Base-by-base conservation (phyloP, 169 alveolate genomes). In the Neospora caninum region DNA sequence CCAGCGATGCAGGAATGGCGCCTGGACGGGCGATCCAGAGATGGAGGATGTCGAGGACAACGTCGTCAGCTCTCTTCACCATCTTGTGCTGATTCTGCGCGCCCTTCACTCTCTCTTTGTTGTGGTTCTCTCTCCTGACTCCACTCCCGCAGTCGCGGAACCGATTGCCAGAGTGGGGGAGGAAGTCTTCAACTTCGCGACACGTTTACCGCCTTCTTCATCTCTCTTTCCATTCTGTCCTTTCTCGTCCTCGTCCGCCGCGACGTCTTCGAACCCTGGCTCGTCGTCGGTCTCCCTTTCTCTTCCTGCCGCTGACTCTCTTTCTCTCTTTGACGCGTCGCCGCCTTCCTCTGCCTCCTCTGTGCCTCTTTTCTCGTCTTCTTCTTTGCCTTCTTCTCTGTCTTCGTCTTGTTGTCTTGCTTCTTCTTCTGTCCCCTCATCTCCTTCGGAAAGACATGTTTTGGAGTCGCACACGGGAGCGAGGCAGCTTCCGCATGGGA, bases 31-130 rank as follows among this genome's bases (percentile, higher is more conserved):
- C 1, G 67, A 27, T 4, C 54, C 41, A 6, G 38, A 82, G 89
- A 82, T 6, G 89, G 41, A 42, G 67, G 29, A 64, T 64, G 89
- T 7, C 38, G 89, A 82, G 67, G 64, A 42, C 67, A 82, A 31
- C n/a, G 41, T 82, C 53, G 0, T 4, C 18, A 36, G 89, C 69
- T 10, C 64, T 18, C 67, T 82, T 6, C 69, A 82, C 38, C 64
- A 38, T 0, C 64, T 82, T 22, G 31, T 39, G 4, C 89, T 82
- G 34, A 38, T 82, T 27, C 67, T 82, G 20, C 53, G 89, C 6
- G 89, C 89, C 34, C 31, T 36, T 4, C 89, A 82, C 41, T 13
- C 64, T 13, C 89, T 82, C 64, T 82, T 82, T 82, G 38, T 82
- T 67, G 89, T 82, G 25, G 36, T 36, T 27, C 67, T 41, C 41